Evolutionary conservation across 1,139 yeast genomes (phyloP).

Genomic region (Pneumocystis murina): DNA sequence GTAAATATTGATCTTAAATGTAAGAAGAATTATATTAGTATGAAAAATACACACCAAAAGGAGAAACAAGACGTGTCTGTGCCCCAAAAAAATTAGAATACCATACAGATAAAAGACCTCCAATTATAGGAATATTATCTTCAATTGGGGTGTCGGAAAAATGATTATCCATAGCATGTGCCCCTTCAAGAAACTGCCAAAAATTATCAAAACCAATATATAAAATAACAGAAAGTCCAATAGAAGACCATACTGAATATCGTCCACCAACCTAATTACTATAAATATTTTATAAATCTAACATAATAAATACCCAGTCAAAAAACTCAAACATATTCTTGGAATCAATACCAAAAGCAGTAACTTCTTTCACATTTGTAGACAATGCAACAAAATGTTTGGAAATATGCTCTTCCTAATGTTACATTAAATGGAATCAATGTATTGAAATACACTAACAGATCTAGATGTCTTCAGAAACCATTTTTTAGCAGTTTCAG

Average conservation of each 20-base stretch:
- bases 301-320: slow-evolving; percentile 40
- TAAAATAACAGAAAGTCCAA: slow-evolving; percentile 87
- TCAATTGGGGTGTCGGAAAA: slow-evolving; percentile 71
- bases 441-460: slow-evolving; percentile 3
- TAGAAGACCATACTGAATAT: slow-evolving; percentile 98
- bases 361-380: slow-evolving; percentile 80
- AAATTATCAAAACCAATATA: slow-evolving; percentile 93
- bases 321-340: slow-evolving; percentile 97
- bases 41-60: slow-evolving; percentile 27
- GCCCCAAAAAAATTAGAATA: slow-evolving; percentile 96
- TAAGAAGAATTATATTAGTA: neutral
- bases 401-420: slow-evolving; percentile 50
- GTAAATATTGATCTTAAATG: slow-evolving; percentile 76
- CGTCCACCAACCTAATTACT: slow-evolving; percentile 67
- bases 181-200: slow-evolving; percentile 83
- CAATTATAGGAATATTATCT: slow-evolving; percentile 80
- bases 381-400: slow-evolving; percentile 95
- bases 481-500: slow-evolving; percentile 89
- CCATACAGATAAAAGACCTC: slow-evolving; percentile 91
- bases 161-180: slow-evolving; percentile 91
- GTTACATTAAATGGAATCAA: neutral
- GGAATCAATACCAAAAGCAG: slow-evolving; percentile 90
- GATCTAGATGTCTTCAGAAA: slow-evolving; percentile 63
- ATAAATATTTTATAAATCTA: neutral
- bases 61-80: slow-evolving; percentile 95